Percentiles rank a stretch among this genome's conserved stretches.
These are phyloP conservation scores for Daedaleopsis sinensis DNA, from an alignment of 768 basidiomycete species.

Conservation along the genomic window DNA sequence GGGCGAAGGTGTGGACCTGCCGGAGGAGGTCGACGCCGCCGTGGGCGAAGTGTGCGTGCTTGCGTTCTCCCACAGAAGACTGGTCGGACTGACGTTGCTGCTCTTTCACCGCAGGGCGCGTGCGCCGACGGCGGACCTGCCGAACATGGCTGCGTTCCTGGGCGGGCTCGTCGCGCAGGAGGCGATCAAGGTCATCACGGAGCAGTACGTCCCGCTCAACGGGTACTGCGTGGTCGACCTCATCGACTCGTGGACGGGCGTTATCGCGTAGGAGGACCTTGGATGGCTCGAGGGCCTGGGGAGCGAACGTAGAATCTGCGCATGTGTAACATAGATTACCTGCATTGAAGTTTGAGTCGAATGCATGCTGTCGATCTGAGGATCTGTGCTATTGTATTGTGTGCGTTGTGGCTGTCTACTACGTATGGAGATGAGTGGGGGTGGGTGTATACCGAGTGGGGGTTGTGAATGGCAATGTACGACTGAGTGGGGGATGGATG, in stretches of 20 bases:
- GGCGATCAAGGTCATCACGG: slow-evolving; percentile 95
- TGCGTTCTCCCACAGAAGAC: slow-evolving; percentile 32
- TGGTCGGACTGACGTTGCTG: slow-evolving; percentile 12
- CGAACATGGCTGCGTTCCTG: slow-evolving; percentile 91
- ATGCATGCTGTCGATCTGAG: background rate
- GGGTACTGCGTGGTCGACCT: slow-evolving; percentile 87
- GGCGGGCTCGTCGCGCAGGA: slow-evolving; percentile 97
- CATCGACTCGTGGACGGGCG: slow-evolving; percentile 75
- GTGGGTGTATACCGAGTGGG: too few relatives aligned
- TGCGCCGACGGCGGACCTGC: slow-evolving; percentile 81
- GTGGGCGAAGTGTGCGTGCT: slow-evolving; percentile 78
- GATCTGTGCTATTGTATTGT: too few relatives aligned
- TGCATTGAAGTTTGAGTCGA: background rate
- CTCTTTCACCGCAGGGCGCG: slow-evolving; percentile 59
- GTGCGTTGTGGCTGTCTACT: too few relatives aligned
- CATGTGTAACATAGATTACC: background rate
- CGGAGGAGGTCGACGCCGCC: slow-evolving; percentile 56
- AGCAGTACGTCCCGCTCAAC: slow-evolving; percentile 90
- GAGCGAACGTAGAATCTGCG: background rate
- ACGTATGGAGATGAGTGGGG: too few relatives aligned
- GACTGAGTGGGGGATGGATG: too few relatives aligned
- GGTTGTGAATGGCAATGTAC: too few relatives aligned
- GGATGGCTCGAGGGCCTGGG: background rate
- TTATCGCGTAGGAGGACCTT: slow-evolving; percentile 35
- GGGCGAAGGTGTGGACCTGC: slow-evolving; percentile 51